Evolutionary conservation across 2,329 filamentous ascomycete species (phyloP), one percentile per base, ranked within the genome.

Genomic region (Gaeumannomyces sp.): DNA sequence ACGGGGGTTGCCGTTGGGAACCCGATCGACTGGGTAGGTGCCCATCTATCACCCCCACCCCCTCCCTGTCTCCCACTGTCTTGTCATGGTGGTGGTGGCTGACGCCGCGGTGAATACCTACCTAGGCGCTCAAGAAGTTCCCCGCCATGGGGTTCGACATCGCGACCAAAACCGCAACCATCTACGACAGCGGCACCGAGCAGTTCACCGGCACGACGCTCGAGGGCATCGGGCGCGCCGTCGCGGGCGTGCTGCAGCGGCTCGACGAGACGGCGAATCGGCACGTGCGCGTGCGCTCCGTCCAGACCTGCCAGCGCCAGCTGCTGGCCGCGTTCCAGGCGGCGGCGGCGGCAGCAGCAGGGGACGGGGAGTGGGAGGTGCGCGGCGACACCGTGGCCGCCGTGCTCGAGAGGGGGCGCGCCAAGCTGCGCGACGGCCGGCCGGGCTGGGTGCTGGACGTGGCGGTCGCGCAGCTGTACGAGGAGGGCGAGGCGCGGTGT

Each of bases 1-100:
- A 87, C 83, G 0, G 81, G 76, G 4, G 73, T 89, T 11, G 79
- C 84, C 3, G 81, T 76, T 8, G 83, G 85, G 0, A 75, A 80
- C 1, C 84, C 89, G 71, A 85, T 89, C 69, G 87, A 89, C 70
- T 86, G 81, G 83, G 78, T 80, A 71, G 33, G 67, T 8, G 4
- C 2, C 8, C 2, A 27, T 62, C 16, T 1, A 13, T 11, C 25
- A 57, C 19, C 28, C n/a, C n/a, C n/a, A n/a, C 10, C 10, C 60
- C 2, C 16, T 16, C 6, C n/a, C 19, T 5, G 11, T 16, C 11
- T 25, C 11, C 31, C 58, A 59, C 58, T 27, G 14, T 31, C 35
- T 45, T n/a, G n/a, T n/a, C n/a, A n/a, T n/a, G n/a, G n/a, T n/a
- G n/a, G n/a, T n/a, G n/a, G n/a, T n/a, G n/a, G n/a, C n/a, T n/a